A percentile compares a stretch with the other conserved stretches of the same genome.
These are phyloP conservation scores for Corylus avellana DNA, from an alignment of 306 rosid genomes.

Conservation along the genomic window DNA sequence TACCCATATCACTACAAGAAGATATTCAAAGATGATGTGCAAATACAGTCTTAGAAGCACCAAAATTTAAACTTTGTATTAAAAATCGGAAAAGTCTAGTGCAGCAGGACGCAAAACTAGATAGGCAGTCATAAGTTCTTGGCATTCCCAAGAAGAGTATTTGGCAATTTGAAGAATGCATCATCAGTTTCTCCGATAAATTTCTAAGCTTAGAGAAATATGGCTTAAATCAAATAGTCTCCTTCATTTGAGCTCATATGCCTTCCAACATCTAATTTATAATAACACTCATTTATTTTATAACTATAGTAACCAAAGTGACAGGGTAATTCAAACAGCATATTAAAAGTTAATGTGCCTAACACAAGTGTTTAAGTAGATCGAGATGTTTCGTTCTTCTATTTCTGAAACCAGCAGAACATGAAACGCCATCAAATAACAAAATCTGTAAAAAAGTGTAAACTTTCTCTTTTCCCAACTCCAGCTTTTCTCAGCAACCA, in stretches of 20 bases:
- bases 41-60: neutral
- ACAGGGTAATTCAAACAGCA: neutral
- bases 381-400: neutral
- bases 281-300: neutral
- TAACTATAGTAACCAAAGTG: neutral
- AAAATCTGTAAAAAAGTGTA: neutral
- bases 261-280: neutral
- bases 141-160: neutral
- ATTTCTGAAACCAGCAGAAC: neutral
- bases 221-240: neutral
- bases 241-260: neutral
- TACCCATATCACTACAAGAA: neutral
- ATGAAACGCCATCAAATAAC: neutral
- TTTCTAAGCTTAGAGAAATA: neutral
- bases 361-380: neutral
- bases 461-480: neutral
- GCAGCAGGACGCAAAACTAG: neutral
- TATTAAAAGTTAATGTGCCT: neutral
- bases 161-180: neutral
- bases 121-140: neutral
- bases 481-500: slow-evolving; percentile 7
- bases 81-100: neutral
- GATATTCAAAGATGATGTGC: neutral
- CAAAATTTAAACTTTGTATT: neutral
- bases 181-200: neutral